Base-by-base conservation (phyloP, 2,329 filamentous ascomycete species). In the Cladosporium colombiae region DNA sequence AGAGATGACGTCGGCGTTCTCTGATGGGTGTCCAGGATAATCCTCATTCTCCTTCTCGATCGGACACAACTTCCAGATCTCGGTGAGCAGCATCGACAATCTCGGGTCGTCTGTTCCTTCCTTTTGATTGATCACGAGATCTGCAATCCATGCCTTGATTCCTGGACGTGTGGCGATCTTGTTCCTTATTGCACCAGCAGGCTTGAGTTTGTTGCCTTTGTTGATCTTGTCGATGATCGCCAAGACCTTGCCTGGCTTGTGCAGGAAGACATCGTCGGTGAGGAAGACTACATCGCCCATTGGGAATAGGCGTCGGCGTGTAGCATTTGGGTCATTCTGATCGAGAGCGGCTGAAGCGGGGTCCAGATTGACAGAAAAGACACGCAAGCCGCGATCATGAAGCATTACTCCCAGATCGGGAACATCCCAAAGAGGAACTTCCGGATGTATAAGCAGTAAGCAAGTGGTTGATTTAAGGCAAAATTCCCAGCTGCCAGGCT, bases 261-360 rank as follows among this genome's bases (percentile, higher is more conserved):
- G 67, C n/a, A 74, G 69, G 52, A 82, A 79, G 1, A 81, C 73
- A 31, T 81, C 78, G 46, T 82, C 80, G 1, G 80, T 81, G 18
- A 82, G 78, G 68, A 80, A 79, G 13, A 78, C 75, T 6, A 79
- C 73, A 7, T 72, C 74, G 6, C 80, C 80, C 27, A 71, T 68
- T 0, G 79, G 77, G 53, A 81, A 81, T 67, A 76, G 57, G 65
- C 75, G 66, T 70, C 73, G 65, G 65, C 68, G 72, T 5, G 65
- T 65, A 10, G 70, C 72, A 5, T 44, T 52, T 5, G 70, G 64
- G 13, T 70, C 66, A 14, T 66, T 31, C 13, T 74, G 70, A 40
- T 68, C 59, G 1, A 55, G 13, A 16, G 44, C 68, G 27, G 66
- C 58, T 68, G 31, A 65, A 23, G 27, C 62, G 58, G 55, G 65